A percentile compares a stretch with the other conserved stretches of the same genome.
These are phyloP conservation scores for Circinella minor DNA, from an alignment of 371 early-diverging fungal genomes.

Conservation along the genomic window DNA sequence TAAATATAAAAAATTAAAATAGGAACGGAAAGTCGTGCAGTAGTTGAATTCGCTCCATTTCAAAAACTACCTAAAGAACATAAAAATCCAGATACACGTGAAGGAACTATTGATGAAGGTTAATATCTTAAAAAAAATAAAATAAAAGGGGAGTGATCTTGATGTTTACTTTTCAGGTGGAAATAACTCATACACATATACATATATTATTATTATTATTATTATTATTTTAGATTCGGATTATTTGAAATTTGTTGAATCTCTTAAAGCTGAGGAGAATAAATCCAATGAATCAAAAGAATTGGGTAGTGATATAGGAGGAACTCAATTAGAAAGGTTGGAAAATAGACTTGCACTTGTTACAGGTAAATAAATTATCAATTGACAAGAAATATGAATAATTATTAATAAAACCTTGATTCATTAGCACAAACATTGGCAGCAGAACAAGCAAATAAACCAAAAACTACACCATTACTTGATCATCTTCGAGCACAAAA, in stretches of 20 bases:
- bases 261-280: conserved; percentile 60
- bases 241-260: conserved; percentile 75
- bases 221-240: conserved; percentile 72
- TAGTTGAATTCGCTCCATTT: conserved; percentile 84
- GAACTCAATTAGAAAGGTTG: conserved; percentile 51
- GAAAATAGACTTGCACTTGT: conserved; percentile 55
- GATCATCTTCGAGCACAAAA: conserved; percentile 82
- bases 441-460: conserved; percentile 52
- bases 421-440: conserved; percentile 53
- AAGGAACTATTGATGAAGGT: conserved; percentile 82
- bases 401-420: no score
- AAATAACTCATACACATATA: no score
- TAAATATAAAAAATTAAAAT: no score
- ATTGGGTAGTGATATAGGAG: conserved; percentile 25
- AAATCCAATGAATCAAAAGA: conserved; percentile 35
- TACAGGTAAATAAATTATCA: conserved; percentile 37
- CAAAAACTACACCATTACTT: conserved; percentile 74
- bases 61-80: conserved; percentile 74
- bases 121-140: conserved; percentile 15
- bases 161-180: no score
- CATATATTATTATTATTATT: no score
- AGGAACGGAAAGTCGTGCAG: conserved; percentile 75
- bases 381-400: no score
- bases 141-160: no score
- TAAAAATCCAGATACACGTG: conserved; percentile 68